phyloP scores from a whole-genome alignment of 164 flowering plant genomes.

The Paratinospora sagittata region DNA sequence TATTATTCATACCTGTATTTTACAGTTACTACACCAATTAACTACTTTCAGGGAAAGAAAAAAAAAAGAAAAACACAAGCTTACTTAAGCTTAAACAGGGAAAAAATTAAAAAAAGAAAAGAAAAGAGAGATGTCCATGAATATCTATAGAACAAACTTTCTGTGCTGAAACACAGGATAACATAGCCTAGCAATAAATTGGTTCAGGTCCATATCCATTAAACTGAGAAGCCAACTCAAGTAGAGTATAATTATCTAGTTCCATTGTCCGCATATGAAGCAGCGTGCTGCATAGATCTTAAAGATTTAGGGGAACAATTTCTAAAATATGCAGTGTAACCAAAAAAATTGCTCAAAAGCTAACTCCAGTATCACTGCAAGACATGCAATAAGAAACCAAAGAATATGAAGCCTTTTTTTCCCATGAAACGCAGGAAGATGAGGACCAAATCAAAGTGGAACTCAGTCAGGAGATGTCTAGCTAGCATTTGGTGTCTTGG shows the following conservation, averaged over 20 bases:
- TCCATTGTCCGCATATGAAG: neutral
- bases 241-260: neutral
- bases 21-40: constrained; percentile 31
- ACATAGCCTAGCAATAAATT: neutral
- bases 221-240: neutral
- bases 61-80: neutral
- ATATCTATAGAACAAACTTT: neutral
- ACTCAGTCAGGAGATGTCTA: neutral
- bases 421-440: neutral
- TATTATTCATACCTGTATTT: constrained; percentile 27
- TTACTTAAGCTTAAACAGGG: neutral
- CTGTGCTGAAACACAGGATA: neutral
- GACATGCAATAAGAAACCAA: neutral
- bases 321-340: neutral
- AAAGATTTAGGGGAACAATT: neutral
- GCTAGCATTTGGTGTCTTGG: neutral
- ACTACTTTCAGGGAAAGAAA: neutral
- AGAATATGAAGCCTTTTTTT: neutral
- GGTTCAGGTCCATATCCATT: too few relatives aligned
- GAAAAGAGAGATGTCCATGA: neutral
- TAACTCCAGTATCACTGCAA: neutral
- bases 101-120: neutral
- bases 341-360: neutral
- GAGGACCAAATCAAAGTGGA: neutral
- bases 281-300: neutral